Evolutionary conservation across 2,329 filamentous ascomycete genomes (phyloP).

Genomic region (Phyllosticta citrichinensis): DNA sequence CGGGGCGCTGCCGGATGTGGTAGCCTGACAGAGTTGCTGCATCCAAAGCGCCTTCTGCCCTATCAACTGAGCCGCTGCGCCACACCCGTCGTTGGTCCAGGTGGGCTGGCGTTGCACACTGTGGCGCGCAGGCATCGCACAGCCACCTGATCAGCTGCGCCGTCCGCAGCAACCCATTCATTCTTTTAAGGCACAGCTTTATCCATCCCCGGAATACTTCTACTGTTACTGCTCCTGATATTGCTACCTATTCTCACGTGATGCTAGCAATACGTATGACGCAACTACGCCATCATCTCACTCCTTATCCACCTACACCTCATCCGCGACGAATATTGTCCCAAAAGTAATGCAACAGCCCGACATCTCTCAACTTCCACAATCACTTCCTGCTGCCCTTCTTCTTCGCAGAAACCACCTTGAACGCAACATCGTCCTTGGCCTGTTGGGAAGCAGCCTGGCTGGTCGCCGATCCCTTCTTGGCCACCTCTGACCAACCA

Average conservation of each 20-base stretch:
- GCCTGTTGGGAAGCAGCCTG: slow-evolving; percentile 14
- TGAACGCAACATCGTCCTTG: slow-evolving; percentile 57
- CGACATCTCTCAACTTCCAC: not conserved
- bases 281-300: not conserved
- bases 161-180: not conserved
- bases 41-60: not conserved
- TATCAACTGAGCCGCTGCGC: not conserved
- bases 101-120: not conserved
- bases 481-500: slow-evolving; percentile 95
- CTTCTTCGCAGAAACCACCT: slow-evolving; percentile 86
- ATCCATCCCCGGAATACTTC: not conserved
- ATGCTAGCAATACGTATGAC: not conserved
- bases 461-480: slow-evolving; percentile 58
- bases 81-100: not conserved
- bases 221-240: not conserved
- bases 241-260: not conserved
- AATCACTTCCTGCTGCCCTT: slow-evolving; percentile 49
- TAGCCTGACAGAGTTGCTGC: not conserved
- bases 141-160: not conserved
- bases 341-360: no score
- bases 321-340: not conserved
- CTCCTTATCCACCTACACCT: not conserved
- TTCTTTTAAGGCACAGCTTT: not conserved
- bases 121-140: not conserved
- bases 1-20: not conserved